Conservation (phyloP, 371 early-diverging fungal species). For the Globomyces sp. region DNA sequence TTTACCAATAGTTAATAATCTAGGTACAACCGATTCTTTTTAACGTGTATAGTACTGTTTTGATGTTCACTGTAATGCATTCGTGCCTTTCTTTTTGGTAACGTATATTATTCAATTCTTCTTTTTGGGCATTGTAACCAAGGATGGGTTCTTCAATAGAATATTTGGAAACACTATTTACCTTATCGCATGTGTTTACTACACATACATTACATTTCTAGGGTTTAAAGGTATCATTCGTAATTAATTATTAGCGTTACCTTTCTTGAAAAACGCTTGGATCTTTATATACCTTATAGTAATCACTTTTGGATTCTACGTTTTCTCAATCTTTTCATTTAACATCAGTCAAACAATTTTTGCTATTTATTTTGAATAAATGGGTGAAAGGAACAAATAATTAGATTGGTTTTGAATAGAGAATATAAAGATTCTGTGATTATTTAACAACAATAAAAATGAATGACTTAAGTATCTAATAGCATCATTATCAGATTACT, state of each 20-base stretch:
- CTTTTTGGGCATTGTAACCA: slow-evolving; percentile 70
- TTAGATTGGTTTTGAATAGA: no score
- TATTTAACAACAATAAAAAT: no score
- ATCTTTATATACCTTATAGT: slow-evolving; percentile 83
- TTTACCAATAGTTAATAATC: slow-evolving; percentile 62
- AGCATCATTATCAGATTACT: no score
- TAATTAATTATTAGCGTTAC: slow-evolving; percentile 61
- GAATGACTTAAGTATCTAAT: no score
- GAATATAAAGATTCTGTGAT: no score
- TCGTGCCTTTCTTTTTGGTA: slow-evolving; percentile 77
- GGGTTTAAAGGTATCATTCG: slow-evolving; percentile 71
- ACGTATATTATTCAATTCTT: slow-evolving; percentile 88
- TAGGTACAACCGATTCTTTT: no score
- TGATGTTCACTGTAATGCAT: slow-evolving; percentile 86
- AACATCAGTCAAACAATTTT: slow-evolving; percentile 73
- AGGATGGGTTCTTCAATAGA: slow-evolving; percentile 71
- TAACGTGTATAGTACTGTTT: slow-evolving; percentile 1
- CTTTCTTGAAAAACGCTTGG: slow-evolving; percentile 83
- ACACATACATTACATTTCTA: slow-evolving; percentile 80
- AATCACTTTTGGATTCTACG: slow-evolving; percentile 64
- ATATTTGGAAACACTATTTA: slow-evolving; percentile 86
- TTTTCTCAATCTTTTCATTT: slow-evolving; percentile 76
- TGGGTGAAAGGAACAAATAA: background rate
- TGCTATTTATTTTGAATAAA: slow-evolving; percentile 62
- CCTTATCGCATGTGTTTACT: slow-evolving; percentile 68